phyloP scores from a whole-genome alignment of 345 rosid genomes.

The Eucalyptus sp. region DNA sequence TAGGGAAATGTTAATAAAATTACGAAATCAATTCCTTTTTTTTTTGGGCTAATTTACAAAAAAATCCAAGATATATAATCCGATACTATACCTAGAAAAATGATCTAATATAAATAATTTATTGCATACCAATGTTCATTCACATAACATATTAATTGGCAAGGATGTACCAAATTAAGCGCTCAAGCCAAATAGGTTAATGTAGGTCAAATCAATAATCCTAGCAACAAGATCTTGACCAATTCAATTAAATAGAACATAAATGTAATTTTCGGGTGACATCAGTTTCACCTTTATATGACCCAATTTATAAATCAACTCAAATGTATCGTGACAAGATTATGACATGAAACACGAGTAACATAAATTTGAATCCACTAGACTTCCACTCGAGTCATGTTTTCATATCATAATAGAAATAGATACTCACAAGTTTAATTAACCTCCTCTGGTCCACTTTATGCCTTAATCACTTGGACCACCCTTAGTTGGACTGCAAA shows the following conservation, averaged over 20 bases:
- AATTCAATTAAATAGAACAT: neutral
- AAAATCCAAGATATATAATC: neutral
- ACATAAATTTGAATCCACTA: neutral
- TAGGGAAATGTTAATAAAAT: neutral
- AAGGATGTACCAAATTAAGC: neutral
- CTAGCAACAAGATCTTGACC: neutral
- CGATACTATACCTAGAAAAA: neutral
- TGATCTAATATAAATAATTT: neutral
- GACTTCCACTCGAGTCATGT: neutral
- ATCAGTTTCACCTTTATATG: neutral
- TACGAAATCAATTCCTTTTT: neutral
- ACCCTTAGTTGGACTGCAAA: constrained; percentile 12
- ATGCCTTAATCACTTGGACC: constrained; percentile 22
- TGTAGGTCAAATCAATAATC: neutral
- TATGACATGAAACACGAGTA: neutral
- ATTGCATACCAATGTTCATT: neutral
- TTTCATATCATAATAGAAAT: neutral
- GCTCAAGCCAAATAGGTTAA: neutral
- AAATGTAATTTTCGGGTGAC: neutral
- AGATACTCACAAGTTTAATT: neutral
- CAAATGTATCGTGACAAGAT: neutral
- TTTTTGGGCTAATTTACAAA: neutral
- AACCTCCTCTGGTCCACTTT: constrained; percentile 8
- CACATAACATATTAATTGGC: neutral
- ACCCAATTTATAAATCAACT: neutral